phyloP scores from a whole-genome alignment of 2,329 filamentous ascomycete species.

The Hymenoscyphus scutula region DNA sequence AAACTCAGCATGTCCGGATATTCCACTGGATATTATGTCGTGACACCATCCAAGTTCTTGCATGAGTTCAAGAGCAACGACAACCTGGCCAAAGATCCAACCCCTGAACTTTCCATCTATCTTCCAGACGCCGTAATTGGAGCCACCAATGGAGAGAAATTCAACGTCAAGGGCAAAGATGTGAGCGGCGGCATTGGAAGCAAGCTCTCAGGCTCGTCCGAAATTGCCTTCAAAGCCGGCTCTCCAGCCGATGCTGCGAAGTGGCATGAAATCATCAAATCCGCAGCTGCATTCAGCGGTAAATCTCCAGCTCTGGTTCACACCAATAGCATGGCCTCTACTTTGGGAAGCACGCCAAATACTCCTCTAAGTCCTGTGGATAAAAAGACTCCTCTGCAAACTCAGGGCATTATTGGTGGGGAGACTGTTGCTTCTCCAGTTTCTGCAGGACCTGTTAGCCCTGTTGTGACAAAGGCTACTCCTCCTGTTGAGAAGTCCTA shows the following conservation, averaged over 20 bases:
- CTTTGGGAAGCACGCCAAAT: constrained; percentile 22
- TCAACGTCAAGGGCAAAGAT: constrained; percentile 95
- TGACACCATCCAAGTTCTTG: constrained; percentile 82
- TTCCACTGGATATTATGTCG: constrained; percentile 81
- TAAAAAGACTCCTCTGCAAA: constrained; percentile 29
- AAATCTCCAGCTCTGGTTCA: background rate
- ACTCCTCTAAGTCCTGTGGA: constrained; percentile 28
- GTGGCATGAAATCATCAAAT: constrained; percentile 73
- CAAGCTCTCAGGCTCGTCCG: constrained; percentile 75
- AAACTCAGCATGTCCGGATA: constrained; percentile 74
- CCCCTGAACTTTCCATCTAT: constrained; percentile 85
- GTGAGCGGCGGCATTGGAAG: constrained; percentile 74
- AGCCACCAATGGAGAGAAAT: constrained; percentile 71
- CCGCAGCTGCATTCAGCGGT: constrained; percentile 22
- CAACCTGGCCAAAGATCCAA: constrained; percentile 65
- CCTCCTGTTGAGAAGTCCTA: constrained; percentile 6
- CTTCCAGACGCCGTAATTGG: constrained; percentile 87
- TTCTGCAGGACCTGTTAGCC: constrained; percentile 16
- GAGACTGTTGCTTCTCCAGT: constrained; percentile 30
- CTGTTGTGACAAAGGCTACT: constrained; percentile 9
- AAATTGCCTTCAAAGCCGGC: constrained; percentile 85
- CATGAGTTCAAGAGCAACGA: constrained; percentile 98
- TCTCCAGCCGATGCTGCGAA: constrained; percentile 75
- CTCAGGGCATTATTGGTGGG: constrained; percentile 26
- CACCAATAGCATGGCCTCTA: constrained; percentile 16